Evolutionary conservation across 139 green algal genomes (phyloP).

Genomic region (Ettlia oleoabundans): DNA sequence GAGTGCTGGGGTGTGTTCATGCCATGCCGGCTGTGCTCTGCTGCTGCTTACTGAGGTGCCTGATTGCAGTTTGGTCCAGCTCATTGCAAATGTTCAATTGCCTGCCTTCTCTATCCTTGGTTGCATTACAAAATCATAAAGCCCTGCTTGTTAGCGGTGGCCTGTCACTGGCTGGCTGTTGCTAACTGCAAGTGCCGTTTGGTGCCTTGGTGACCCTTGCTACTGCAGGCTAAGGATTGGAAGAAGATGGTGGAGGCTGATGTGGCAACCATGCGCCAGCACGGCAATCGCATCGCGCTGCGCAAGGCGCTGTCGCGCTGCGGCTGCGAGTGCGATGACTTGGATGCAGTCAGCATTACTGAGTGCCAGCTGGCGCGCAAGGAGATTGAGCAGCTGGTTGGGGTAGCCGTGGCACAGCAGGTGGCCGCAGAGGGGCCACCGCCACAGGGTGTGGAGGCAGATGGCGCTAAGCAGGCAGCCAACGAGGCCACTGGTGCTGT

Average conservation of each 20-base stretch:
- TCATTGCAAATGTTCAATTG: too few relatives aligned
- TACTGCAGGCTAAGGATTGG: conserved; percentile 49
- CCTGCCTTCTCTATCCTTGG: too few relatives aligned
- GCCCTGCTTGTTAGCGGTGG: neutral
- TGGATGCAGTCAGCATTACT: conserved; percentile 38
- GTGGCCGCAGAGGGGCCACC: neutral
- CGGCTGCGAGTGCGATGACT: conserved; percentile 41
- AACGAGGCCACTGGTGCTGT: too few relatives aligned
- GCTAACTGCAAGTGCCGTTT: too few relatives aligned
- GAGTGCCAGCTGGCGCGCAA: conserved; percentile 40
- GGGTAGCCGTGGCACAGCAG: conserved; percentile 30
- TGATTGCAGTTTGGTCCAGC: too few relatives aligned
- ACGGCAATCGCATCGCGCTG: conserved; percentile 48
- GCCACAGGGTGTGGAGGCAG: neutral
- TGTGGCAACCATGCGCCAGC: conserved; percentile 42
- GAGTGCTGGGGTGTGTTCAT: too few relatives aligned
- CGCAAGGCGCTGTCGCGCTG: conserved; percentile 40
- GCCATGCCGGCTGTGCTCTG: too few relatives aligned
- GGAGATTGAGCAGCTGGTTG: conserved; percentile 59
- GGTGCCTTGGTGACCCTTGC: too few relatives aligned
- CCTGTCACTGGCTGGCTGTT: too few relatives aligned
- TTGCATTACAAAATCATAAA: too few relatives aligned
- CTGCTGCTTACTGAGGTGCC: too few relatives aligned
- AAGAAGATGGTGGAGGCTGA: conserved; percentile 59
- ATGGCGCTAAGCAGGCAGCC: neutral